These are phyloP conservation scores for Boletus subparvulus DNA, from an alignment of 768 basidiomycete species.

Conservation along the genomic window DNA sequence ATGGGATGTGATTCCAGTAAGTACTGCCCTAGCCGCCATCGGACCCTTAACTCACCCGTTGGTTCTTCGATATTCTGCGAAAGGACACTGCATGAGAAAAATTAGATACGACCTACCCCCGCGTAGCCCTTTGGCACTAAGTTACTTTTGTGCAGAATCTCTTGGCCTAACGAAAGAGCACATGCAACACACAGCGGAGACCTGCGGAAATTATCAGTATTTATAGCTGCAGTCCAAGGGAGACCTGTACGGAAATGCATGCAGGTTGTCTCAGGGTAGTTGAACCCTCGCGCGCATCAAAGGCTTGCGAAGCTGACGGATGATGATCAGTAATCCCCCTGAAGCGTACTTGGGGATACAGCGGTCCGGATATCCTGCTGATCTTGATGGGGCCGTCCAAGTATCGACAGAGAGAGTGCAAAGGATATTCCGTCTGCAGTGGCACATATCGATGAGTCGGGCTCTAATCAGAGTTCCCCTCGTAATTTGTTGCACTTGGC, in stretches of 20 bases:
- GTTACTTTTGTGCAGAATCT: background rate
- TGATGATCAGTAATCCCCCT: background rate
- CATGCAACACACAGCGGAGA: background rate
- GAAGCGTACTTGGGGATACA: background rate
- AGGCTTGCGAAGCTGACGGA: background rate
- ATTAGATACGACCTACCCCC: constrained; percentile 4
- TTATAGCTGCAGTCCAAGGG: background rate
- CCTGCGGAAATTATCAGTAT: constrained; percentile 8
- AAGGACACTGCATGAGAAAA: background rate
- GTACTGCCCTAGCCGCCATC: background rate
- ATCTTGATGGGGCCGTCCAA: background rate
- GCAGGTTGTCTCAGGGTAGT: background rate
- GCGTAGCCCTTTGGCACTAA: background rate
- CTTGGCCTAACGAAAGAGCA: background rate
- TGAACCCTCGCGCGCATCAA: background rate
- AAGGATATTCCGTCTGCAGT: background rate
- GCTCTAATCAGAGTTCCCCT: too few species aligned
- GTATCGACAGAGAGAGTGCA: background rate
- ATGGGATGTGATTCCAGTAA: background rate
- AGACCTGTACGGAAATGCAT: background rate
- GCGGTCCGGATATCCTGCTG: background rate
- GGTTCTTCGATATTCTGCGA: background rate
- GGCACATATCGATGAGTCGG: too few species aligned
- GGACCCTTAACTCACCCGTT: background rate
- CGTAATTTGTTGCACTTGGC: too few species aligned